Evolutionary conservation across 116 monocot species (phyloP).

Genomic region (Iris pallida): DNA sequence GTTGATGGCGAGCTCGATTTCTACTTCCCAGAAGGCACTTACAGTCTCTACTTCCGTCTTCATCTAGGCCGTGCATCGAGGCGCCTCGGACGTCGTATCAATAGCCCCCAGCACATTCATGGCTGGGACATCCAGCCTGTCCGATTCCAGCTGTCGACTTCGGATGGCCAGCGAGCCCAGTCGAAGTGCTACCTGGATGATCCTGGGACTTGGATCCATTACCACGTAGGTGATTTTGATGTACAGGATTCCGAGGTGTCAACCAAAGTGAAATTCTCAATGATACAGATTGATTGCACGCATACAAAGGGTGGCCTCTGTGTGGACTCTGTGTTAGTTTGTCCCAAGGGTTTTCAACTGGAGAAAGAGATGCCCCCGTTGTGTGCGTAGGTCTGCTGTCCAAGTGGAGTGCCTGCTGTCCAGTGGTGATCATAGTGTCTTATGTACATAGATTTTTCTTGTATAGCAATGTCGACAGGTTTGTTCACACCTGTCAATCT

Average conservation of each 20-base stretch:
- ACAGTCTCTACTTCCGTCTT: conserved; percentile 66
- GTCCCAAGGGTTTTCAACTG: conserved; percentile 30
- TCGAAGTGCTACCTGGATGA: conserved; percentile 49
- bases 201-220: conserved; percentile 49
- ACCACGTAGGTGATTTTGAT: conserved; percentile 69
- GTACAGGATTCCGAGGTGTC: conserved; percentile 20
- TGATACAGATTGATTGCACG: conserved; percentile 73
- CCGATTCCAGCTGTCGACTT: conserved; percentile 58
- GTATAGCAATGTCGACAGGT: too few species aligned
- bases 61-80: conserved; percentile 52
- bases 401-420: too few species aligned
- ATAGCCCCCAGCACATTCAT: conserved; percentile 51
- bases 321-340: conserved; percentile 56
- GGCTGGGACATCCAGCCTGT: conserved; percentile 85
- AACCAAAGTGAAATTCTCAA: conserved; percentile 56
- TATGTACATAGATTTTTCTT: too few species aligned
- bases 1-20: conserved; percentile 62
- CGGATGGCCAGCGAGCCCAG: conserved; percentile 46
- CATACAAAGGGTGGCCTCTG: conserved; percentile 82
- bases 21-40: conserved; percentile 57
- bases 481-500: too few species aligned
- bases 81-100: conserved; percentile 48
- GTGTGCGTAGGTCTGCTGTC: background rate
- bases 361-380: conserved; percentile 4
- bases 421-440: too few species aligned